Conservation (phyloP, 148 eudicot species). For the Pouteria glomerata region DNA sequence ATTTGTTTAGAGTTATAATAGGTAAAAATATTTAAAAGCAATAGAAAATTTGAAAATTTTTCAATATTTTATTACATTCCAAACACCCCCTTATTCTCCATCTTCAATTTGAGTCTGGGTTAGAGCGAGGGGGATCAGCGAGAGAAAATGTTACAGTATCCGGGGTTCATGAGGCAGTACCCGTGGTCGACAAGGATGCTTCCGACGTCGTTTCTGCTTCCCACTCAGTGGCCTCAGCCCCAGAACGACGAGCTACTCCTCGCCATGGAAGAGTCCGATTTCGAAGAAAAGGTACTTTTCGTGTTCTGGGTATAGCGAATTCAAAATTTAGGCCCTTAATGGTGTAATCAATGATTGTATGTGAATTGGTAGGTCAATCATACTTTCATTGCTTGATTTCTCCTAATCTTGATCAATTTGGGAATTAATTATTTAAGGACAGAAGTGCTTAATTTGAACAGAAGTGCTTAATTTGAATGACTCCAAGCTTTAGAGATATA, state of each 20-base stretch:
- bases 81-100: no score
- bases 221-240: conserved; percentile 52
- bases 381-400: background rate
- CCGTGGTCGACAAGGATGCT: conserved; percentile 62
- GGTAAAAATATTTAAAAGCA: no score
- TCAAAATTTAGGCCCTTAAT: background rate
- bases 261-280: conserved; percentile 73
- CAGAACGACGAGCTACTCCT: conserved; percentile 70
- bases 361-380: background rate
- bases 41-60: no score
- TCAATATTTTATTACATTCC: no score
- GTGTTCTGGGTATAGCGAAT: background rate
- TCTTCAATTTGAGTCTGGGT: no score
- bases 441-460: background rate
- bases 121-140: background rate
- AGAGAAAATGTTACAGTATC: conserved; percentile 46
- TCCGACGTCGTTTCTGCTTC: conserved; percentile 63
- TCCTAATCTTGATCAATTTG: no score
- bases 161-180: conserved; percentile 65
- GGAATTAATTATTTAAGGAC: no score
- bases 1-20: no score
- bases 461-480: background rate
- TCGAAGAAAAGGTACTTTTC: conserved; percentile 56
- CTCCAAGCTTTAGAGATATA: background rate
- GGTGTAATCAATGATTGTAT: background rate